Conservation (phyloP, 1,139 yeast genomes). For the Groenewaldozyma auringiensis region DNA sequence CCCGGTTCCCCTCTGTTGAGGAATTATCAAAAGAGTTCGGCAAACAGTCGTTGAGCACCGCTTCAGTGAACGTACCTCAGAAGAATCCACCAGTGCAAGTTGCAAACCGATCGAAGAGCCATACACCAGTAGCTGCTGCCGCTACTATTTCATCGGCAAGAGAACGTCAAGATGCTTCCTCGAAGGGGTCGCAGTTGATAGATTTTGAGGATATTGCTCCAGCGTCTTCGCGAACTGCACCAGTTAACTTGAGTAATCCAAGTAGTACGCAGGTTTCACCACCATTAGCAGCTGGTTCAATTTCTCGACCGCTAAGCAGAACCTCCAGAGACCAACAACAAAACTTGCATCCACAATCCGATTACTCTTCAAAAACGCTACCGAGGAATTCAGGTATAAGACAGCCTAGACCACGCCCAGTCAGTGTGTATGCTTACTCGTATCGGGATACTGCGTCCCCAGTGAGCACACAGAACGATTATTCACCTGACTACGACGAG, state of each 20-base stretch:
- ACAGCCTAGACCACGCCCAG: slow-evolving; percentile 11
- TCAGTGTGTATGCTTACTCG: slow-evolving; percentile 11
- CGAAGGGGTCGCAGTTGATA: neutral
- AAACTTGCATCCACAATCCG: neutral
- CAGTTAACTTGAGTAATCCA: neutral
- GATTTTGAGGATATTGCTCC: slow-evolving; percentile 1
- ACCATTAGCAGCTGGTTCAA: neutral
- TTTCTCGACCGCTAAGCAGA: neutral
- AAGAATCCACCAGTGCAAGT: neutral
- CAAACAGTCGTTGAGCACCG: slow-evolving; percentile 6
- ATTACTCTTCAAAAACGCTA: neutral
- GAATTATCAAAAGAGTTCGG: slow-evolving; percentile 26
- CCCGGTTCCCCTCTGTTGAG: slow-evolving; percentile 31
- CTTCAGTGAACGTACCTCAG: neutral
- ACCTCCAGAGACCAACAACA: neutral
- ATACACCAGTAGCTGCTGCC: neutral
- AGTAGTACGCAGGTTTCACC: neutral
- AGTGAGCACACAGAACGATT: neutral
- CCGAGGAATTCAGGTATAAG: slow-evolving; percentile 1
- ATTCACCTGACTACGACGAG: neutral
- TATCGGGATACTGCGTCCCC: neutral
- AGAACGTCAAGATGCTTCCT: neutral
- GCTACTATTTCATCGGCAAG: neutral
- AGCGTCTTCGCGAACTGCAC: neutral
- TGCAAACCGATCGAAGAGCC: neutral